Evolutionary conservation across 202 grass and related monocot species (phyloP), one percentile per base, ranked within the genome.

Genomic region (Carex arenaria): DNA sequence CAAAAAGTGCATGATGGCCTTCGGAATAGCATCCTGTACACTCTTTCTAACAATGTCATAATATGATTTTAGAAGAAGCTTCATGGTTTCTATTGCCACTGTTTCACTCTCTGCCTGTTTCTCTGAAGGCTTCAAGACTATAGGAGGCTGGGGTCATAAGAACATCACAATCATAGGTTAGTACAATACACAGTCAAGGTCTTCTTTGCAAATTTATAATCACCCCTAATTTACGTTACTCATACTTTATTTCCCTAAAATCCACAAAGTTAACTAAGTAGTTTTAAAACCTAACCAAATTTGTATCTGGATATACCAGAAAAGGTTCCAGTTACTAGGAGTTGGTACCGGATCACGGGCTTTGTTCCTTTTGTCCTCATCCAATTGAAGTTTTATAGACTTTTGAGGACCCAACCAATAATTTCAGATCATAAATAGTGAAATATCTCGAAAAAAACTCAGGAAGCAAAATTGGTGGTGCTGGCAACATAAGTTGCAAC

Each of bases 1-100:
- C 95, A 98, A 82, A 86, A 98, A 98, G 64, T 98, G 95, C 93
- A 98, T 98, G 87, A 98, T 87, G 82, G 95, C 91, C 80, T 98
- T 98, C 0, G 93, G 95, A 5, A 93, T 83, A 67, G 80, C 86
- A 82, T 98, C 95, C 71, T 98, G 93, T 63, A 93, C 86, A 83
- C 67, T 95, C 70, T 92, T 93, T 88, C 95, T 93, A 18, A 98
- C 93, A 86, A 95, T 98, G 84, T 93, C 93, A 93, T 95, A 95
- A 87, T 98, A 98, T 12, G 88, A 98, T 90, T 89, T 98, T 80
- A 93, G 54, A 79, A 98, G 79, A 54, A 90, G 74, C 82, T 92
- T 94, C 85, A 94, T 89, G 65, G 91, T 90, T 62, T 89, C 86
- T 89, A 98, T 88, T 87, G 91, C 95, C 57, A 85, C 83, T 74